Base-by-base conservation (phyloP, 768 basidiomycete species). In the Daedaleopsis sinensis region DNA sequence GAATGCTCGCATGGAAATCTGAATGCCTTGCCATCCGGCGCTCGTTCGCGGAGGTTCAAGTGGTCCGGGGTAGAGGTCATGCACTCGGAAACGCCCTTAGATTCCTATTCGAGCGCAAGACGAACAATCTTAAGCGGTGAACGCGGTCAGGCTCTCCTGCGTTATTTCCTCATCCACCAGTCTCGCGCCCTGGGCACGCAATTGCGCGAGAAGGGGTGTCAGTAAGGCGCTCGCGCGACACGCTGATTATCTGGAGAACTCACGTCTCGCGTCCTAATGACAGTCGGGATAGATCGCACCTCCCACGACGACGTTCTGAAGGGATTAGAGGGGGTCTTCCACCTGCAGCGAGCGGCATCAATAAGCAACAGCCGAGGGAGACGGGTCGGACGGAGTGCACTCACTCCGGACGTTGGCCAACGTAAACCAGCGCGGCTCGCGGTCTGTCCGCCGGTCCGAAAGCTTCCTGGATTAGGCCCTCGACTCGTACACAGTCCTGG, bases 401-500 rank as follows among this genome's bases (percentile, higher is more conserved):
- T 72, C 68, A 93, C 91, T 84, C 81, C 55, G 79, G 59, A 66
- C 73, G 80, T 70, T 86, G 81, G 12, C 91, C 91, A 55, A 91
- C 88, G 65, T 89, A 89, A 36, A 91, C 79, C 48, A 93, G 77
- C 56, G 84, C 68, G 9, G 81, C 90, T 13, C 78, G 76, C 46
- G 85, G 87, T 4, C 63, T 79, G 66, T 69, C 78, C 67, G 58
- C 72, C 15, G 73, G 63, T 12, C 71, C 69, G 60, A 92, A 91
- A 0, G 78, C 80, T 10, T 80, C 68, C 58, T 78, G 72, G 32
- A 92, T 78, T 43, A 84, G 61, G 1, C 74, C 69, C 58, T 93
- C 87, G 32, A 92, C 86, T 38, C 70, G 81, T 35, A 77, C 74
- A 70, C 91, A 92, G 68, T 93, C 91, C 91, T 85, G 58, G 16